Base-by-base conservation (phyloP, 208 protist species). In the Herpetomonas tarakana region DNA sequence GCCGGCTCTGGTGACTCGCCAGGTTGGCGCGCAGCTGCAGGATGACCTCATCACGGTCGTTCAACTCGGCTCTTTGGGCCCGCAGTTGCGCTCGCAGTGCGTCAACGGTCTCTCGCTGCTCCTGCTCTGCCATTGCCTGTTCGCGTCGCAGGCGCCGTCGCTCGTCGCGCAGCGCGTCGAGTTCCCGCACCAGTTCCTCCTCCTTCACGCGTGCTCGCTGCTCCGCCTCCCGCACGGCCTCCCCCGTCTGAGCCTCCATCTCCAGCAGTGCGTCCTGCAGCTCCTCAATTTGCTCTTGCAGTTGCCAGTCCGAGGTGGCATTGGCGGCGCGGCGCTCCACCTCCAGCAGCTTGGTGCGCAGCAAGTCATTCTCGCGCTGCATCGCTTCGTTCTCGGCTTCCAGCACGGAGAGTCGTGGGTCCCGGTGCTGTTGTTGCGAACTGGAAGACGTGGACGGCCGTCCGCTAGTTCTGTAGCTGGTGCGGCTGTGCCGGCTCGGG, bases 241-340 rank as follows among this genome's bases (percentile, higher is more conserved):
- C 72, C 19, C 46, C 39, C 1, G 63, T 44, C 3, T 63, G 22
- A 7, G 52, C 38, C 45, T 74, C 41, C 39, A 58, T 45, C 16
- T 71, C 19, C 3, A 58, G 44, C n/a, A 86, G 38, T 9, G 65
- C 64, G 11, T 73, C 62, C 29, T 70, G 68, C 46, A 86, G 64
- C 11, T 18, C 76, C 24, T 81, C 52, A 21, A 96, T 75, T 6
- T 94, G 74, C 47, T 94, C 86, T 22, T 83, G 74, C 28, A 90
- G 71, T 12, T 58, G 41, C 52, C 52, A 53, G 16, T 67, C 52
- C 0, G 46, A 16, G n/a, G 52, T 26, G 1, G 54, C 49, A 18
- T 66, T 58, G 1, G 66, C 66, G 0, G 73, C 66, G 22, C 76
- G 72, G 1, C 72, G 66, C 35, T 78, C 81, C 39, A 54, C 76